These are phyloP conservation scores for Lavandula angustifolia DNA, from an alignment of 257 asterid species.

Conservation along the genomic window DNA sequence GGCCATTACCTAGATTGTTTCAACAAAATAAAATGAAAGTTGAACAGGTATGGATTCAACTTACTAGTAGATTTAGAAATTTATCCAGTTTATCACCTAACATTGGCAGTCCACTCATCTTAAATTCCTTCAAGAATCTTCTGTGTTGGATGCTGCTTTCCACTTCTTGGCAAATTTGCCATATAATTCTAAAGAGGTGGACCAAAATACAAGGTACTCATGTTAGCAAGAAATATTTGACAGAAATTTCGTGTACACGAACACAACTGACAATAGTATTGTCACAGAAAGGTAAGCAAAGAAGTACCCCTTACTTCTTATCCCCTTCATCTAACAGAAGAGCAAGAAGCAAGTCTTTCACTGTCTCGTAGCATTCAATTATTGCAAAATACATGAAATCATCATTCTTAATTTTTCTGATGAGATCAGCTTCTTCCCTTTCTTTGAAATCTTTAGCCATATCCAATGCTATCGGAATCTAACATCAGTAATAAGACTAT, in stretches of 20 bases:
- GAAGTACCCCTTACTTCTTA: constrained; percentile 54
- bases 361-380: constrained; percentile 88
- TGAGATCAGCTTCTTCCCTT: constrained; percentile 81
- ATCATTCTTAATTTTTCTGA: constrained; percentile 80
- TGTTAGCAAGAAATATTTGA: constrained; percentile 24
- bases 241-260: constrained; percentile 11
- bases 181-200: constrained; percentile 55
- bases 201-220: constrained; percentile 28
- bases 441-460: constrained; percentile 92
- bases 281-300: constrained; percentile 28
- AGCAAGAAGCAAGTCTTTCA: constrained; percentile 59
- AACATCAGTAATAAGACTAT: constrained; percentile 31
- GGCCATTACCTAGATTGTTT: constrained; percentile 22
- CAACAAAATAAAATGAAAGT: constrained; percentile 19
- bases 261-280: constrained; percentile 3
- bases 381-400: constrained; percentile 87
- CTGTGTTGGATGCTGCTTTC: constrained; percentile 54
- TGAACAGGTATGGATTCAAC: constrained; percentile 30
- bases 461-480: constrained; percentile 98
- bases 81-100: constrained; percentile 77
- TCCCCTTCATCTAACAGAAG: constrained; percentile 67
- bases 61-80: constrained; percentile 69
- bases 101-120: constrained; percentile 70
- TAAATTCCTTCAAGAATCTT: constrained; percentile 63
- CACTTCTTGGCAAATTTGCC: constrained; percentile 63